phyloP scores from a whole-genome alignment of 2,329 filamentous ascomycete species.

The Emmonsiellopsis sp. region DNA sequence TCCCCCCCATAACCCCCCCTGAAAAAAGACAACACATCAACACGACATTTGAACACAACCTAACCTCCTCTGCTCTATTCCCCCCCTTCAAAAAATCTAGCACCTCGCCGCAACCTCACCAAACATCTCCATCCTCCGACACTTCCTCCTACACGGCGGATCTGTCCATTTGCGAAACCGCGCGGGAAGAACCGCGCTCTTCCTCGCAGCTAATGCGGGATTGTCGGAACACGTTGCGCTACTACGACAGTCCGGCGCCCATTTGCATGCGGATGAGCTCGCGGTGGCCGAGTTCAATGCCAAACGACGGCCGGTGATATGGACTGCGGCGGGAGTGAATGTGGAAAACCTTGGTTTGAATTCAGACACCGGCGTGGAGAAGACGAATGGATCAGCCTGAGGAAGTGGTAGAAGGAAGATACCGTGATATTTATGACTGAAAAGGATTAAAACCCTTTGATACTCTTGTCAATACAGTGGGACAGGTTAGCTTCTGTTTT shows the following conservation, averaged over 20 bases:
- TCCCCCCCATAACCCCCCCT: neutral
- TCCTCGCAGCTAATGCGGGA: conserved; percentile 50
- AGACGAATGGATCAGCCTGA: neutral
- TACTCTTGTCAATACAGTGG: no score
- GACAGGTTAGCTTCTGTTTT: no score
- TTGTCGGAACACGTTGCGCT: conserved; percentile 46
- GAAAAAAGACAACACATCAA: neutral
- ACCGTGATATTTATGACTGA: no score
- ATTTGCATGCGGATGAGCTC: conserved; percentile 50
- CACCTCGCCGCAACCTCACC: conserved; percentile 51
- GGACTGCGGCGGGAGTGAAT: conserved; percentile 33
- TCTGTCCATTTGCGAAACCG: conserved; percentile 53
- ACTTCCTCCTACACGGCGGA: conserved; percentile 48
- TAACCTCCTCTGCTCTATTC: neutral
- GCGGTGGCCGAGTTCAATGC: conserved; percentile 43
- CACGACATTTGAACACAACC: neutral
- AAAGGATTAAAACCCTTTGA: no score
- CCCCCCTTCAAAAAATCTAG: conserved; percentile 21
- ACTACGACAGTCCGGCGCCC: conserved; percentile 48
- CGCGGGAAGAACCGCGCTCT: conserved; percentile 49
- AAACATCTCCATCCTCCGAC: conserved; percentile 46
- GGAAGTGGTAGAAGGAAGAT: neutral
- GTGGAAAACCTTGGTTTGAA: neutral
- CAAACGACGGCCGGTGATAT: conserved; percentile 32
- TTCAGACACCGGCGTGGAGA: neutral